Evolutionary conservation across 2,329 filamentous ascomycete genomes (phyloP).

Genomic region (Alternaria ethzedia): DNA sequence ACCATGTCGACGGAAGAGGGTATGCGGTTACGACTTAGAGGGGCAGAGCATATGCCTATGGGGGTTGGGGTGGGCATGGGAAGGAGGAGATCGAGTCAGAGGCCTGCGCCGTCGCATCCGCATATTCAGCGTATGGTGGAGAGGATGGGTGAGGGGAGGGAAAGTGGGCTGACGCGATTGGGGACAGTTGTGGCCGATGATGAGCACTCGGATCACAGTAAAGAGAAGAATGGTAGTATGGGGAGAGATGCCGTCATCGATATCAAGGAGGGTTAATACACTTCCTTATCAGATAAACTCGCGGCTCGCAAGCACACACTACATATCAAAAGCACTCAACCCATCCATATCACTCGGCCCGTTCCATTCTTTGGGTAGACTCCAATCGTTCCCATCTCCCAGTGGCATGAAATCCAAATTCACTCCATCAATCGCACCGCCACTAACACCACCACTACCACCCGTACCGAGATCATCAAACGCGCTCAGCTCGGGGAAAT

Average conservation of each 20-base stretch:
- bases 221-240: slow-evolving; percentile 7
- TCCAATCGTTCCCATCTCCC: slow-evolving; percentile 28
- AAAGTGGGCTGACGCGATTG: slow-evolving; percentile 33
- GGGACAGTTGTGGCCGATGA: slow-evolving; percentile 21
- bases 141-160: slow-evolving; percentile 34
- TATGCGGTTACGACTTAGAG: slow-evolving; percentile 22
- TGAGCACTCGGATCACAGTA: not conserved
- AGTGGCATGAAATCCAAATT: slow-evolving; percentile 42
- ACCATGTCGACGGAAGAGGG: slow-evolving; percentile 38
- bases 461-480: slow-evolving; percentile 12
- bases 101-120: slow-evolving; percentile 30
- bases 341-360: slow-evolving; percentile 39
- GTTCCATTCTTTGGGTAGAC: slow-evolving; percentile 8
- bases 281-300: not conserved
- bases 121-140: slow-evolving; percentile 40
- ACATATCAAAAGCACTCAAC: slow-evolving; percentile 24
- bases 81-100: slow-evolving; percentile 14
- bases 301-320: not conserved
- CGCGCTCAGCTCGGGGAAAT: slow-evolving; percentile 40
- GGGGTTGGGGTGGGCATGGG: not conserved
- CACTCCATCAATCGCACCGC: slow-evolving; percentile 13
- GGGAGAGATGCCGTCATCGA: slow-evolving; percentile 32
- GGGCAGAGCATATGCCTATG: not conserved
- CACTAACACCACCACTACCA: not conserved
- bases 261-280: slow-evolving; percentile 15